Evolutionary conservation across 257 asterid genomes (phyloP).

Genomic region (Solanum rostratum): DNA sequence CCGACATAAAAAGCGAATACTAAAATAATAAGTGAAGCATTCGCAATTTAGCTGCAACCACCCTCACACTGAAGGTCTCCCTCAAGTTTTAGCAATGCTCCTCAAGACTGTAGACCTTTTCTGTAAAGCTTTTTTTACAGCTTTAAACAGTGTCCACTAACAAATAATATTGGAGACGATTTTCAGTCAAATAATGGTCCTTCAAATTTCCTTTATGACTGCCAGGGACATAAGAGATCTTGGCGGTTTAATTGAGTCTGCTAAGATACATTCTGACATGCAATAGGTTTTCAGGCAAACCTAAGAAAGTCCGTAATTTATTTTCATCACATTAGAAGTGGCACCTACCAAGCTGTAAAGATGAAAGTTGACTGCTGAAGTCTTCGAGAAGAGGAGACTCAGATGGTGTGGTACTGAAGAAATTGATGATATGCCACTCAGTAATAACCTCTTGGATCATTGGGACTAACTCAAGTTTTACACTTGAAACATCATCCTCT

Average conservation of each 20-base stretch:
- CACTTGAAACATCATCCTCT: conserved; percentile 55
- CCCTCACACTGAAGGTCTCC: background rate
- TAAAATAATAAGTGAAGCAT: background rate
- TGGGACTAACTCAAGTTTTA: conserved; percentile 71
- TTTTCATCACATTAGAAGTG: background rate
- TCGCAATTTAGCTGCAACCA: background rate
- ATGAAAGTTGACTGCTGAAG: conserved; percentile 78
- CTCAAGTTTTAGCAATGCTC: background rate
- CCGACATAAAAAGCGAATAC: background rate
- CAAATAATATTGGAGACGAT: too few species aligned
- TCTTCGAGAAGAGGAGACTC: conserved; percentile 81
- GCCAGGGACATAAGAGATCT: background rate
- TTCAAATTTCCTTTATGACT: background rate
- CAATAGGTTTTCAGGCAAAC: background rate
- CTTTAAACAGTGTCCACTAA: background rate
- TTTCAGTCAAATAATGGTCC: background rate
- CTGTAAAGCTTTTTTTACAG: background rate
- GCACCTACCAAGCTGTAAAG: conserved; percentile 75
- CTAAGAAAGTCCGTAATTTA: background rate
- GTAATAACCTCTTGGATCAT: conserved; percentile 73
- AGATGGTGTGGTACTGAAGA: conserved; percentile 71
- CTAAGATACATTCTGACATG: background rate
- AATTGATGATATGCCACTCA: conserved; percentile 87
- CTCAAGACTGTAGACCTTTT: background rate
- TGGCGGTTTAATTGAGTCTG: background rate